Percentiles rank a stretch among this genome's conserved stretches.
Evolutionary conservation across 1,139 yeast species (phyloP).

Genomic region (Candida sp.): DNA sequence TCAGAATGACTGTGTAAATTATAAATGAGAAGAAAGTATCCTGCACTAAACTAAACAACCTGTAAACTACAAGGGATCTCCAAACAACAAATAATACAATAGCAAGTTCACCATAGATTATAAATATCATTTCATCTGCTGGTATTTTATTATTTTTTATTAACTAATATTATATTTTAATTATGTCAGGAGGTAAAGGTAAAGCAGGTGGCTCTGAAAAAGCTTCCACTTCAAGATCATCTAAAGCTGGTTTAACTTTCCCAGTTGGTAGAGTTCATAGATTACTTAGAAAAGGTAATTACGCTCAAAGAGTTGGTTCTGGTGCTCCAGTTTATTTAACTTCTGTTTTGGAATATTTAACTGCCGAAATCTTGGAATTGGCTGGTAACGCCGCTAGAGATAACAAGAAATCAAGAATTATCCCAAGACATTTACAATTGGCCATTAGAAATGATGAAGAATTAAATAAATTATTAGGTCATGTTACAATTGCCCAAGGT

Average conservation of each 20-base stretch:
- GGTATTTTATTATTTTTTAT: too few species aligned
- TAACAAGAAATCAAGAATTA: slow-evolving; percentile 96
- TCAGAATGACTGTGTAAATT: too few species aligned
- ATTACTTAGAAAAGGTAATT: slow-evolving; percentile 95
- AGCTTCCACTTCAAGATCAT: slow-evolving; percentile 96
- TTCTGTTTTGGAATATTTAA: slow-evolving; percentile 92
- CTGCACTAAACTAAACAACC: too few species aligned
- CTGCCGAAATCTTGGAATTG: slow-evolving; percentile 96
- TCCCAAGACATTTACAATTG: slow-evolving; percentile 97
- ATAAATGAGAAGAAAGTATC: too few species aligned
- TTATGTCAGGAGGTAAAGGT: slow-evolving; percentile 98
- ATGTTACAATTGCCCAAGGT: slow-evolving; percentile 85
- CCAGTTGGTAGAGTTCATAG: slow-evolving; percentile 99
- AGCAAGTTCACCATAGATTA: too few species aligned
- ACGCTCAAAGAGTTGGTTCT: slow-evolving; percentile 99
- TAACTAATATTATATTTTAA: too few species aligned
- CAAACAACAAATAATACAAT: too few species aligned
- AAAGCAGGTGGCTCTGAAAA: slow-evolving; percentile 92
- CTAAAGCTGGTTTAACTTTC: slow-evolving; percentile 98
- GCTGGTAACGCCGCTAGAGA: slow-evolving; percentile 99
- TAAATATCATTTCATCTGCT: too few species aligned
- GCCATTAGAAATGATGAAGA: slow-evolving; percentile 99
- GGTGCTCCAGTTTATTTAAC: slow-evolving; percentile 97
- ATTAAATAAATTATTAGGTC: slow-evolving; percentile 72
- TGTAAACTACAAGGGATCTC: too few species aligned